Evolutionary conservation across 495 filamentous ascomycete genomes (phyloP).

Genomic region (Penicillium tannophilum): DNA sequence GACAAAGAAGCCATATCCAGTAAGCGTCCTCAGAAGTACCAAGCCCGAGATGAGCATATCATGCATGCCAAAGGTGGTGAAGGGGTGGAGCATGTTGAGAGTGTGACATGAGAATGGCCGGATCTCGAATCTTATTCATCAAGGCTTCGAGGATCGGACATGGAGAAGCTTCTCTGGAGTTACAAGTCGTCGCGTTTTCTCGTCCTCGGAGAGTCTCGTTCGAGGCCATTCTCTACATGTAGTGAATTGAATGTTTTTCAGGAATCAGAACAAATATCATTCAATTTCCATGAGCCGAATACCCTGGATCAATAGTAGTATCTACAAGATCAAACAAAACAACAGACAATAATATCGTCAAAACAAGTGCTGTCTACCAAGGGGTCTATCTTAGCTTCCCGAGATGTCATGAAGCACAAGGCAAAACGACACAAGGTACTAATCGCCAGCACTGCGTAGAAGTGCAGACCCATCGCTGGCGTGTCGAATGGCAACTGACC

Average conservation of each 20-base stretch:
- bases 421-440: background rate
- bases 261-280: background rate
- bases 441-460: background rate
- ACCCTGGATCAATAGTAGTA: background rate
- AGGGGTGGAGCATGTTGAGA: background rate
- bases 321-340: too few relatives aligned
- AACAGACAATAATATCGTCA: background rate
- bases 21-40: slow-evolving; percentile 10
- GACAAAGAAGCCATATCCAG: slow-evolving; percentile 16
- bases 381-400: background rate
- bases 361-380: background rate
- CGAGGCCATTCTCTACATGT: too few relatives aligned
- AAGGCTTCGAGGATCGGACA: too few relatives aligned
- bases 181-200: too few relatives aligned
- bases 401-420: background rate
- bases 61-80: slow-evolving; percentile 12
- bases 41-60: slow-evolving; percentile 7
- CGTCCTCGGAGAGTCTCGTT: too few relatives aligned
- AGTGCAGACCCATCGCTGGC: slow-evolving; percentile 1
- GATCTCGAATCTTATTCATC: background rate
- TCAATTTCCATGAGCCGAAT: background rate
- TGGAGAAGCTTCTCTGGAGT: too few relatives aligned
- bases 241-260: background rate
- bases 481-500: background rate
- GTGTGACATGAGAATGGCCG: background rate